phyloP scores from a whole-genome alignment of 805 yeast species.

The Scheffersomyces ergatensis region DNA sequence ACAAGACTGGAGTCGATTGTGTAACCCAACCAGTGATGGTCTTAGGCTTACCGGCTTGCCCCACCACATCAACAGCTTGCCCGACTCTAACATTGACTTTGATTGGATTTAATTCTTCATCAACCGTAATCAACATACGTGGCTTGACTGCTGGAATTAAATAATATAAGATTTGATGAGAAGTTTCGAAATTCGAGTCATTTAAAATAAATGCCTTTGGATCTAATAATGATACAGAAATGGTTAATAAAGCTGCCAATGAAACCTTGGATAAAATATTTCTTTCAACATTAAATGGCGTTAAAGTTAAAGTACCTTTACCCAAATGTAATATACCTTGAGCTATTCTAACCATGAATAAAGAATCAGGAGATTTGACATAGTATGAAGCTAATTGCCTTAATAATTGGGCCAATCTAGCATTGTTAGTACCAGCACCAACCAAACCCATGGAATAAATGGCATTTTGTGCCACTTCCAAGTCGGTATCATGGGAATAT shows the following conservation, averaged over 20 bases:
- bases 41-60: conserved; percentile 99
- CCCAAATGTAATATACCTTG: conserved; percentile 95
- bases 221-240: conserved; percentile 77
- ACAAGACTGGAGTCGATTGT: conserved; percentile 92
- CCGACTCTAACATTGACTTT: conserved; percentile 98
- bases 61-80: conserved; percentile 97
- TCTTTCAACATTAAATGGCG: conserved; percentile 87
- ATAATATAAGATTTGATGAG: conserved; percentile 80
- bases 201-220: conserved; percentile 80
- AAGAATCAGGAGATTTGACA: conserved; percentile 81
- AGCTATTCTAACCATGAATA: conserved; percentile 90
- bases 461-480: conserved; percentile 92
- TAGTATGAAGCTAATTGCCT: conserved; percentile 95
- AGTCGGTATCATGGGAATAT: conserved; percentile 92
- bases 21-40: conserved; percentile 99
- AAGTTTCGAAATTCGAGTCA: conserved; percentile 46
- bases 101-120: conserved; percentile 84
- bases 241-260: conserved; percentile 84
- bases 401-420: conserved; percentile 92
- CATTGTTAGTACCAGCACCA: conserved; percentile 98
- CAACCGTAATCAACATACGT: conserved; percentile 87
- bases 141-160: conserved; percentile 89
- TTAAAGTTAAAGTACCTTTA: conserved; percentile 88
- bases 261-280: conserved; percentile 84
- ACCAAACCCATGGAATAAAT: conserved; percentile 96